phyloP scores from a whole-genome alignment of 352 stramenopile species.

The Phytophthora constricta region DNA sequence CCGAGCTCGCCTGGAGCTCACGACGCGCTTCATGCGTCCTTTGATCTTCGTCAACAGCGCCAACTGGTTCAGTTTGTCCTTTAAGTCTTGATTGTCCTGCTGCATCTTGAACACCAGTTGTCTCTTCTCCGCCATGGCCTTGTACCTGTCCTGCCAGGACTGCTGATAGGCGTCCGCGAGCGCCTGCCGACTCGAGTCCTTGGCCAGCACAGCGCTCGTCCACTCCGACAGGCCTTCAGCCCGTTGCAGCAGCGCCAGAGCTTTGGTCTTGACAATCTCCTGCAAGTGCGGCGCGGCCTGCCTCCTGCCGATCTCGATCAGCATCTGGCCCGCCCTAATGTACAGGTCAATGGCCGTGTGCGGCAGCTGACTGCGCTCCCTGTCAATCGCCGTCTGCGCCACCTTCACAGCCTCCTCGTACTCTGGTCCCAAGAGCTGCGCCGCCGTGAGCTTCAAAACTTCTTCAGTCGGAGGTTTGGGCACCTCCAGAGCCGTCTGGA shows the following conservation, averaged over 20 bases:
- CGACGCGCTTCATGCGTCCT: constrained; percentile 51
- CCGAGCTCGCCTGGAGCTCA: constrained; percentile 53
- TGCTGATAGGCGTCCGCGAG: constrained; percentile 55
- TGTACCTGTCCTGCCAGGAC: constrained; percentile 51
- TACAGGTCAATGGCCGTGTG: constrained; percentile 79
- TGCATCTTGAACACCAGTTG: constrained; percentile 68
- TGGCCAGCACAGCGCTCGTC: constrained; percentile 50
- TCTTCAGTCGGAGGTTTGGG: constrained; percentile 7
- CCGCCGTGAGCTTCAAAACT: constrained; percentile 35
- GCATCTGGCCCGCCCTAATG: constrained; percentile 67
- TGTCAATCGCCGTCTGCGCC: constrained; percentile 75
- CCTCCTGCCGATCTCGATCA: constrained; percentile 69
- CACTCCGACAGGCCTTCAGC: constrained; percentile 76
- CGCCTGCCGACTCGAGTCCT: constrained; percentile 42
- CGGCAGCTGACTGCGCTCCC: constrained; percentile 63
- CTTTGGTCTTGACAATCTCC: constrained; percentile 83
- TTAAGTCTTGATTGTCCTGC: constrained; percentile 66
- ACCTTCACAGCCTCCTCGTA: constrained; percentile 70
- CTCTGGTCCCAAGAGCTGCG: constrained; percentile 54
- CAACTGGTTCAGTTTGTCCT: constrained; percentile 68
- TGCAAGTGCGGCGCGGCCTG: constrained; percentile 70
- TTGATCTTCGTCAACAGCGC: constrained; percentile 63
- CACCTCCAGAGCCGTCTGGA: constrained; percentile 6
- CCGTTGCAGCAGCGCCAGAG: constrained; percentile 74
- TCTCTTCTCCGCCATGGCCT: constrained; percentile 60